Base-by-base conservation (phyloP, 2,329 filamentous ascomycete genomes). In the Calonectria fujianensis region DNA sequence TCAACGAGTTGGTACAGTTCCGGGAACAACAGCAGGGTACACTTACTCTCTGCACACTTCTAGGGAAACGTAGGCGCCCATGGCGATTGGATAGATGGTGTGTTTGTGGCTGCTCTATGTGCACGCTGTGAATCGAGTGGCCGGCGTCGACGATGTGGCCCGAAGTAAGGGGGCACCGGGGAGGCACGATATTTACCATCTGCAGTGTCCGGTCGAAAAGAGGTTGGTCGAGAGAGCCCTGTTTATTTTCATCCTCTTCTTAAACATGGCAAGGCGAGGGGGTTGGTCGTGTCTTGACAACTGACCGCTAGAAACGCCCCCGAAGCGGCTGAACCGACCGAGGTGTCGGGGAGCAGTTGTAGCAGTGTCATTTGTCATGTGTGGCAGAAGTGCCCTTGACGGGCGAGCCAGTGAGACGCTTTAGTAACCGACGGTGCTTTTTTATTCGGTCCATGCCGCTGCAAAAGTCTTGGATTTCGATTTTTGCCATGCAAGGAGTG, bases 1-100 rank as follows among this genome's bases (percentile, higher is more conserved):
- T 14, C 18, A 27, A n/a, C 32, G 7, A 24, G 61, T 65, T 48
- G 41, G 61, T 18, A 27, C 20, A 4, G 18, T 27, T 35, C 61
- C 18, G 5, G 29, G 18, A 1, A 48, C 9, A 14, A 20, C 8
- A 29, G 41, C 27, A 45, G 27, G 29, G 24, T 9, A 41, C 27
- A 48, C 61, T 65, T 65, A 65, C 61, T 65, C 61, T 50, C 41
- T 51, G 57, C 68, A 70, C n/a, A 51, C 54, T 63, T 51, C 54
- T 29, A 48, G 45, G 20, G 68, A 70, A 29, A 70, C 68, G 41
- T 70, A 70, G 41, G 68, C 68, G 14, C 68, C 54, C 68, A 70
- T 70, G n/a, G 57, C 31, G 29, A 35, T 32, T 32, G 31, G 10
- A 16, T 20, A n/a, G 16, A 27, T 35, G 16, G 61, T 50, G 27